Evolutionary conservation across 2,329 filamentous ascomycete species (phyloP).

Genomic region (Amesomyces nigricolor): DNA sequence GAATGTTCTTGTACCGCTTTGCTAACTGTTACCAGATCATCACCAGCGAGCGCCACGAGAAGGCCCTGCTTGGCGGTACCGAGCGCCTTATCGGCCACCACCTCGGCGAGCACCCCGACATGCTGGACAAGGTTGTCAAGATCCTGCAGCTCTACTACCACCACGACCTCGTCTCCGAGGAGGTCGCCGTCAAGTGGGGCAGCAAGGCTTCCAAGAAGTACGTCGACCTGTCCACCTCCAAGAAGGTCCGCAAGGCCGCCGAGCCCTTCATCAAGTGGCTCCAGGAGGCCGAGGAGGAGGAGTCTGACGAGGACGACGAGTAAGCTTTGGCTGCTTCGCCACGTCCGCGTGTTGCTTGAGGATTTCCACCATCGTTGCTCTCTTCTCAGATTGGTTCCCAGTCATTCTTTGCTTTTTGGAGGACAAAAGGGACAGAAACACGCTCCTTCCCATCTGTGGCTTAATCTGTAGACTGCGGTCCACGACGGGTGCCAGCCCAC

Average conservation of each 20-base stretch:
- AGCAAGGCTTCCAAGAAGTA: slow-evolving; percentile 98
- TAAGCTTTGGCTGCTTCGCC: slow-evolving; percentile 11
- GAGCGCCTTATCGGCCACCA: slow-evolving; percentile 77
- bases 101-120: slow-evolving; percentile 71
- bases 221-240: slow-evolving; percentile 79
- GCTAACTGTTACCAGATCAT: slow-evolving; percentile 54
- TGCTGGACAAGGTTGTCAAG: slow-evolving; percentile 70
- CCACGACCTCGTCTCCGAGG: slow-evolving; percentile 81
- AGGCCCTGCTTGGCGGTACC: slow-evolving; percentile 88
- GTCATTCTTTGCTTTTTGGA: neutral
- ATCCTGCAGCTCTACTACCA: slow-evolving; percentile 89
- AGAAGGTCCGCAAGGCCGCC: slow-evolving; percentile 92
- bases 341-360: neutral
- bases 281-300: slow-evolving; percentile 68
- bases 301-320: slow-evolving; percentile 49
- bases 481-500: too few species aligned
- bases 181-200: slow-evolving; percentile 85
- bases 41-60: slow-evolving; percentile 88
- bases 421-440: neutral
- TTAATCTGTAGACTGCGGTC: neutral
- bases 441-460: neutral
- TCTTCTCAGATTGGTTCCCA: slow-evolving; percentile 2
- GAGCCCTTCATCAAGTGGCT: slow-evolving; percentile 95
- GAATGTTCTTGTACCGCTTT: neutral
- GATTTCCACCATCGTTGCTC: neutral